Base-by-base conservation (phyloP, 805 yeast genomes). In the Lipomyces oligophaga region DNA sequence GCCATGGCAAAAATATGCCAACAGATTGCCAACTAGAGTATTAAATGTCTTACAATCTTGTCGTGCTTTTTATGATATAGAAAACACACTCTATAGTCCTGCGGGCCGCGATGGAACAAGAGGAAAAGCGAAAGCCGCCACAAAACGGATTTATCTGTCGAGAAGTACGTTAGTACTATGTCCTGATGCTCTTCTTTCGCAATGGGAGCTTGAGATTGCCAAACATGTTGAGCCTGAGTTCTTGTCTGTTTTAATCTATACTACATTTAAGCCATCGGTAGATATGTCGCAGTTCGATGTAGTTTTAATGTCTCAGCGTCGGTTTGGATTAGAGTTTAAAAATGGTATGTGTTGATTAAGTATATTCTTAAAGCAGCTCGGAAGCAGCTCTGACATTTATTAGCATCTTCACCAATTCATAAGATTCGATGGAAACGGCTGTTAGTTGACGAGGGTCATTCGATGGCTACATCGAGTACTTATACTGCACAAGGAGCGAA, bases 381-480 rank as follows among this genome's bases (percentile, higher is more conserved):
- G n/a, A n/a, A n/a, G n/a, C n/a, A n/a, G n/a, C n/a, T n/a, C n/a
- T n/a, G n/a, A n/a, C n/a, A n/a, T n/a, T n/a, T n/a, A n/a, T n/a
- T 57, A 2, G 63, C 34, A 21, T 5, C 65, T 3, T 69, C 70
- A 2, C 64, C 72, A 1, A 58, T 82, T 8, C 60, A 64, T 30
- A 57, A 61, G 10, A 62, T 81, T 0, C 77, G 73, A 54, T 82
- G 88, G 87, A 82, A 82, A 58, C 59, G 88, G 19, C 64, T 82
- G 25, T 79, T 83, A 15, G 77, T 83, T n/a, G 89, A 82, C 61
- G 89, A 82, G 61, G 88, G 88, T 0, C 88, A 82, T 60, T 72
- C 80, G 22, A 72, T 81, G 75, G 72, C 70, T 48, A 71, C 81
- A 5, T 73, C 72, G 45, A 61, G 71, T 1, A 71, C 84, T 0